Conservation (phyloP, 495 filamentous ascomycete species). For the Penicillium taxi region DNA sequence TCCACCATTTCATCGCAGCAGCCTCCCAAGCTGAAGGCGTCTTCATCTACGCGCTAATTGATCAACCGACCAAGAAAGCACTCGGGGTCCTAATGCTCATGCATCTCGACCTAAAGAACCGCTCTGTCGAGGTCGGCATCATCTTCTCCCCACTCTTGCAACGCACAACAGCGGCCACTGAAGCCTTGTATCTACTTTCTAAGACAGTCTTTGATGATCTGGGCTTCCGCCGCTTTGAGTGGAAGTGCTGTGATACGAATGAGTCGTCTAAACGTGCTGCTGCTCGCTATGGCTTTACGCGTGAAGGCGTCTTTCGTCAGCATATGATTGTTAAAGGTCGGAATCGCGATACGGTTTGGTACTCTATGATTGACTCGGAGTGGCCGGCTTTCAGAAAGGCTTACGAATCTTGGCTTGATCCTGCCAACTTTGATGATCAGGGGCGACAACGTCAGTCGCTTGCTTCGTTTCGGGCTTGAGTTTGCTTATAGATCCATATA, state of each 20-base stretch:
- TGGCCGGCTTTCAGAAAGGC: conserved; percentile 4
- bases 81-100: conserved; percentile 3
- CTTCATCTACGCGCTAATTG: conserved; percentile 9
- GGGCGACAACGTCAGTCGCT: conserved; percentile 3
- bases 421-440: conserved; percentile 6
- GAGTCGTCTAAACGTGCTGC: conserved; percentile 41
- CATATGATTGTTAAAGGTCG: conserved; percentile 50
- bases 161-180: conserved; percentile 31
- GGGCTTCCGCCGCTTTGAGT: conserved; percentile 48
- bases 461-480: conserved; percentile 2
- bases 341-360: conserved; percentile 18
- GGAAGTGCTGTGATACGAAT: conserved; percentile 51
- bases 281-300: conserved; percentile 42
- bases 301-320: conserved; percentile 48
- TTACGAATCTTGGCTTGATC: conserved; percentile 9
- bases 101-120: conserved; percentile 6
- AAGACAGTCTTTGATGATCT: conserved; percentile 41
- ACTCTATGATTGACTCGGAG: conserved; percentile 8
- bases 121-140: conserved; percentile 2
- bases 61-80: conserved; percentile 1
- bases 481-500: background rate
- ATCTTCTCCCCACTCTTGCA: conserved; percentile 6
- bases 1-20: conserved; percentile 2
- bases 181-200: conserved; percentile 41
- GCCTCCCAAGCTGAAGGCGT: conserved; percentile 2